A percentile compares a stretch with the other conserved stretches of the same genome.
phyloP scores from a whole-genome alignment of 2,329 filamentous ascomycete species.

The Trichoderma sp. region DNA sequence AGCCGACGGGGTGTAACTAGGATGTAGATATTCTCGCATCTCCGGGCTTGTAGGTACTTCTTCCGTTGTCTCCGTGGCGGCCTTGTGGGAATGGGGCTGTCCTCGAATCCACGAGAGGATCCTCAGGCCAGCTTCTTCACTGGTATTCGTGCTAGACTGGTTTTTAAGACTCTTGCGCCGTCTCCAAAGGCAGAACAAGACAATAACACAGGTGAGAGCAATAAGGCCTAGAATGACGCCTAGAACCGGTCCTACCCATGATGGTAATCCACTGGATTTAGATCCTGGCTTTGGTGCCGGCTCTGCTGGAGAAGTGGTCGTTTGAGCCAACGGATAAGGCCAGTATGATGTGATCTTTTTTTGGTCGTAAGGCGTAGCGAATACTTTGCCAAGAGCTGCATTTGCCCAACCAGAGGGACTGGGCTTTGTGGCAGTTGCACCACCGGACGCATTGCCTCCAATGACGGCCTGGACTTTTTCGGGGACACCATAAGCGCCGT shows the following conservation, averaged over 20 bases:
- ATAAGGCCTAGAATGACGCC: constrained; percentile 63
- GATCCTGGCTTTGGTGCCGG: constrained; percentile 27
- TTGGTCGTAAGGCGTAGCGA: constrained; percentile 56
- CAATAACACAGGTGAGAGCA: constrained; percentile 52
- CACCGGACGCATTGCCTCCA: constrained; percentile 65
- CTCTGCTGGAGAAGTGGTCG: constrained; percentile 27
- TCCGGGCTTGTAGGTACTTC: constrained; percentile 45
- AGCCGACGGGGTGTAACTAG: constrained; percentile 13
- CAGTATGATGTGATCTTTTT: constrained; percentile 61
- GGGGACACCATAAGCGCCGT: constrained; percentile 70
- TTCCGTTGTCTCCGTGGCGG: constrained; percentile 48
- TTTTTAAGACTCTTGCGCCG: constrained; percentile 46
- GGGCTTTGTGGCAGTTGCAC: constrained; percentile 69
- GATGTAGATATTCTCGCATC: constrained; percentile 40
- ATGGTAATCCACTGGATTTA: constrained; percentile 46
- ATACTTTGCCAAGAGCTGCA: constrained; percentile 53
- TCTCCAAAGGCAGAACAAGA: constrained; percentile 56
- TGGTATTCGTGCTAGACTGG: constrained; percentile 42
- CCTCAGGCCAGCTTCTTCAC: constrained; percentile 50
- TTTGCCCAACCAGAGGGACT: constrained; percentile 58
- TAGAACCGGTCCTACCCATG: constrained; percentile 62
- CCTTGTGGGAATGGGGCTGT: constrained; percentile 46
- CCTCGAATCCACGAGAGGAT: constrained; percentile 57
- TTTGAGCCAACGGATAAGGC: constrained; percentile 52
- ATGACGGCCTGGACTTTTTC: constrained; percentile 63